phyloP scores from a whole-genome alignment of 306 rosid species.

The Prinsepia uniflora region DNA sequence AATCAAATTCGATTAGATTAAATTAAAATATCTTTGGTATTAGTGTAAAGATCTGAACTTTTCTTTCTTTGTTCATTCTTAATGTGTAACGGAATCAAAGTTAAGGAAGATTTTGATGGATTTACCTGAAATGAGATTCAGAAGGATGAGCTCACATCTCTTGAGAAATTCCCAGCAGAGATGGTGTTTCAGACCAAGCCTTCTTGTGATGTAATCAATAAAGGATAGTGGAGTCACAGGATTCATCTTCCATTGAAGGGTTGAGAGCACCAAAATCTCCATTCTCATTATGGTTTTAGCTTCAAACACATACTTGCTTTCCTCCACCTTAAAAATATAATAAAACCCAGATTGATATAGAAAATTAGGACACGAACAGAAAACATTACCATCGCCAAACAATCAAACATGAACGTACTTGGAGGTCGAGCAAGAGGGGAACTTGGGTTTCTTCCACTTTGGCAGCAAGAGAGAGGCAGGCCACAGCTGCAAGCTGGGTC shows the following conservation, averaged over 20 bases:
- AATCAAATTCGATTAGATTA: too few species aligned
- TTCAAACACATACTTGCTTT: slow-evolving; percentile 54
- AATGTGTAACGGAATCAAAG: neutral
- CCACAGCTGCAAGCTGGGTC: slow-evolving; percentile 74
- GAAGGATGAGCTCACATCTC: slow-evolving; percentile 51
- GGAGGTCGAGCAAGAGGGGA: slow-evolving; percentile 70
- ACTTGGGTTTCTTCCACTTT: slow-evolving; percentile 86
- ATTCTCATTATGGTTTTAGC: slow-evolving; percentile 68
- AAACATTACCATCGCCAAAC: neutral
- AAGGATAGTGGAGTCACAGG: slow-evolving; percentile 76
- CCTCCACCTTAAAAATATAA: slow-evolving; percentile 54
- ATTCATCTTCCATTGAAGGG: slow-evolving; percentile 89
- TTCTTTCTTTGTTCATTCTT: slow-evolving; percentile 2
- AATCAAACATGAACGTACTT: slow-evolving; percentile 40
- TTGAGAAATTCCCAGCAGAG: slow-evolving; percentile 59
- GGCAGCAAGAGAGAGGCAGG: slow-evolving; percentile 86
- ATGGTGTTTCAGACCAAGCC: slow-evolving; percentile 60
- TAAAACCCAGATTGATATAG: neutral
- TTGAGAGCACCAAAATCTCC: slow-evolving; percentile 88
- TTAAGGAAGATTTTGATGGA: neutral
- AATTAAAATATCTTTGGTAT: too few species aligned
- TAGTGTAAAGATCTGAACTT: neutral
- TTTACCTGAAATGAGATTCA: slow-evolving; percentile 57
- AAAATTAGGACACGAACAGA: neutral
- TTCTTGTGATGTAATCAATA: slow-evolving; percentile 59